Evolutionary conservation across 2,329 filamentous ascomycete genomes (phyloP).

Genomic region (Didymella sp.): DNA sequence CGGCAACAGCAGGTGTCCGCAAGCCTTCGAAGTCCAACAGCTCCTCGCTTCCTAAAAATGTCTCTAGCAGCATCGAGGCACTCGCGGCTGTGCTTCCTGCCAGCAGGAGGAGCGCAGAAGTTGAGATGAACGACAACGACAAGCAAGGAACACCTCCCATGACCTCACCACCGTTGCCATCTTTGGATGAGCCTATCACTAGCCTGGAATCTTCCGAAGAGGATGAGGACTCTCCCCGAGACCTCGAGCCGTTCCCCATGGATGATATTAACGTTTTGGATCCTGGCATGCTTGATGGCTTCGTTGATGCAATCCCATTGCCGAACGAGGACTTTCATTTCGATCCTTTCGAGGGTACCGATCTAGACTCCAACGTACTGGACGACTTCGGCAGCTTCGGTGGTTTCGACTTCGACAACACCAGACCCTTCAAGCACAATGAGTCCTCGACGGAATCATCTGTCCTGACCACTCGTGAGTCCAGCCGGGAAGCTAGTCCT

Average conservation of each 20-base stretch:
- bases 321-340: constrained; percentile 36
- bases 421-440: constrained; percentile 29
- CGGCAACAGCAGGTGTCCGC: constrained; percentile 17
- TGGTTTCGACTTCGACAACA: constrained; percentile 32
- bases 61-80: constrained; percentile 46
- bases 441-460: constrained; percentile 23
- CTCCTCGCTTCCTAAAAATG: constrained; percentile 37
- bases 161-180: constrained; percentile 23
- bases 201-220: constrained; percentile 37
- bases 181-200: constrained; percentile 27
- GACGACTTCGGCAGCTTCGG: constrained; percentile 23
- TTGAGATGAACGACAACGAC: constrained; percentile 19
- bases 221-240: constrained; percentile 33
- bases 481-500: constrained; percentile 31
- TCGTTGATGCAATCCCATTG: constrained; percentile 31
- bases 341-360: constrained; percentile 36
- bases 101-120: constrained; percentile 32
- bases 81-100: constrained; percentile 47
- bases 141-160: constrained; percentile 28
- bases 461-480: constrained; percentile 23
- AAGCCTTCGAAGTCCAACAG: constrained; percentile 16
- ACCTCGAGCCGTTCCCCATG: constrained; percentile 36
- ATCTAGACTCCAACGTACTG: constrained; percentile 29
- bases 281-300: constrained; percentile 34
- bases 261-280: constrained; percentile 36